These are phyloP conservation scores for Eremochloa ophiuroides DNA, from an alignment of 176 grass and related monocot genomes.

Conservation along the genomic window DNA sequence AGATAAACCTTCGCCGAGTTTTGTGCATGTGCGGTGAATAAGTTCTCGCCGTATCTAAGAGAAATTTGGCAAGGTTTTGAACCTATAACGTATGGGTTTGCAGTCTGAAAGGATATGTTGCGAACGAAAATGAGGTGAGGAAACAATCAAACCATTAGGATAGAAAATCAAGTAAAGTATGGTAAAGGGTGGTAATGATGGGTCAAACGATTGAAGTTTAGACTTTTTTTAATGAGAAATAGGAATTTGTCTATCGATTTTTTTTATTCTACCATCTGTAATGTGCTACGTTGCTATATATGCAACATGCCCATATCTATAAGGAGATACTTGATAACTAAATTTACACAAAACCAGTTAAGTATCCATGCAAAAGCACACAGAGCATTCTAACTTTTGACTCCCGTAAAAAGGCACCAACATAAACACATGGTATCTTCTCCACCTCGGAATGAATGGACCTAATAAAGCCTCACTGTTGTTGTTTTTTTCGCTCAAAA, in stretches of 20 bases:
- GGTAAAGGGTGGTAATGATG: background rate
- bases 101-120: too few species aligned
- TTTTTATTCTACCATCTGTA: background rate
- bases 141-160: background rate
- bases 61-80: background rate
- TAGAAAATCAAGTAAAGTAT: background rate
- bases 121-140: too few species aligned
- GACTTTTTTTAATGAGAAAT: background rate
- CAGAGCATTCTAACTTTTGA: background rate
- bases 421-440: background rate
- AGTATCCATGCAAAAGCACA: background rate
- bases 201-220: background rate
- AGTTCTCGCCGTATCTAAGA: too few species aligned
- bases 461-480: too few species aligned
- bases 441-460: background rate
- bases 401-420: background rate
- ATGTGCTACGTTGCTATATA: background rate
- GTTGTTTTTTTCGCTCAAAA: background rate
- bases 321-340: background rate
- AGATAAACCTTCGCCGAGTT: too few species aligned
- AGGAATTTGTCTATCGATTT: background rate
- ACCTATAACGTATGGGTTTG: background rate
- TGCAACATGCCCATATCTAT: too few species aligned
- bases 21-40: too few species aligned
- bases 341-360: background rate